These are phyloP conservation scores for Cryomyces antarcticus DNA, from an alignment of 495 filamentous ascomycete genomes.

Conservation along the genomic window DNA sequence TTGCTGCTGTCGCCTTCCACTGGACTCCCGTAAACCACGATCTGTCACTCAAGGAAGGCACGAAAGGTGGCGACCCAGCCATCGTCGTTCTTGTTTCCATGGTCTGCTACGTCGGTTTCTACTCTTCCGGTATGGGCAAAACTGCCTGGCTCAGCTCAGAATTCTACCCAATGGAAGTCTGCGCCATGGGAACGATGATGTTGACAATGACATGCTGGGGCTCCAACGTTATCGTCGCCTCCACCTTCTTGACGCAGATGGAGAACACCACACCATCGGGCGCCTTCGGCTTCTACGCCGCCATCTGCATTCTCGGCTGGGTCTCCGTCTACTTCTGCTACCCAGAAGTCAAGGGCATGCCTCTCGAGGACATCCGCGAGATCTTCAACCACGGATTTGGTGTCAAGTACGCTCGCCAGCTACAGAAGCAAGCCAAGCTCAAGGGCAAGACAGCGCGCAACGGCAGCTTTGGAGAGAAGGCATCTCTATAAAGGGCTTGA, in stretches of 20 bases:
- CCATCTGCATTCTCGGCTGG: conserved; percentile 26
- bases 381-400: conserved; percentile 29
- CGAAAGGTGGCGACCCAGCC: conserved; percentile 18
- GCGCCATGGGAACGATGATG: conserved; percentile 33
- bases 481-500: no score
- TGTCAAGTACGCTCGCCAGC: conserved; percentile 20
- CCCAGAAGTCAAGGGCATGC: conserved; percentile 28
- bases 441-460: not conserved
- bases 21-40: conserved; percentile 27
- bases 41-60: conserved; percentile 9
- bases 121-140: conserved; percentile 25
- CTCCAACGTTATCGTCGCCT: conserved; percentile 30
- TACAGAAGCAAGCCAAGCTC: conserved; percentile 18
- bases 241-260: conserved; percentile 31
- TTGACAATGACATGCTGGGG: conserved; percentile 30
- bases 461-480: no score
- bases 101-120: conserved; percentile 29
- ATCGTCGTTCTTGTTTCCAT: conserved; percentile 25
- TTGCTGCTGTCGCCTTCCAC: conserved; percentile 26
- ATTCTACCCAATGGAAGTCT: conserved; percentile 31
- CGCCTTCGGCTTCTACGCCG: conserved; percentile 32
- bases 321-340: conserved; percentile 28
- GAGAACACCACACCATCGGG: conserved; percentile 26
- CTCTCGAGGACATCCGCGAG: conserved; percentile 28
- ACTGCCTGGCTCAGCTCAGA: conserved; percentile 31